Evolutionary conservation across 768 basidiomycete species (phyloP).

Genomic region (Macrolepiota dolichaula): DNA sequence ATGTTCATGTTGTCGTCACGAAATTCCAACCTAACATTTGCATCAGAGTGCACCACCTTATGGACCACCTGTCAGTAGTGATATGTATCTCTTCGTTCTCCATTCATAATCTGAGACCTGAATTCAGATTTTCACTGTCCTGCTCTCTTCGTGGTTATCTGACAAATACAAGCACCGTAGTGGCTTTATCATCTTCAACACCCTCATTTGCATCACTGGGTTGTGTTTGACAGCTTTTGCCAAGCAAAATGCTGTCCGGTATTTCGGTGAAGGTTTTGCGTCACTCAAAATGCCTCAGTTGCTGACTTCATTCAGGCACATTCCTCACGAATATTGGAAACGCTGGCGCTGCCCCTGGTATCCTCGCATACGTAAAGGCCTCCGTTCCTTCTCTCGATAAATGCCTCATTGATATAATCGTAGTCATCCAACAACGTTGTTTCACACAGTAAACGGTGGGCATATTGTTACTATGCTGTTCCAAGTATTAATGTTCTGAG

Average conservation of each 20-base stretch:
- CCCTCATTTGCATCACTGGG: conserved; percentile 4
- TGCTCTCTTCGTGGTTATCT: conserved; percentile 12
- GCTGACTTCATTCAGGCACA: not conserved
- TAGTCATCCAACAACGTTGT: conserved; percentile 14
- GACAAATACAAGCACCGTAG: conserved; percentile 11
- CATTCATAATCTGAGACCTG: conserved; percentile 21
- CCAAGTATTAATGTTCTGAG: not conserved
- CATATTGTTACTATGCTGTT: not conserved
- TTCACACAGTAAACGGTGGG: conserved; percentile 18
- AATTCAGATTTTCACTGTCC: conserved; percentile 7
- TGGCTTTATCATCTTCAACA: conserved; percentile 10
- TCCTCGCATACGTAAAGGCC: conserved; percentile 10
- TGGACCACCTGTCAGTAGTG: conserved; percentile 6
- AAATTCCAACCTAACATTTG: not conserved
- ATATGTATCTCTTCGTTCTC: conserved; percentile 4
- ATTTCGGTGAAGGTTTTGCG: conserved; percentile 1
- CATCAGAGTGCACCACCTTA: conserved; percentile 12
- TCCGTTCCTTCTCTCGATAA: not conserved
- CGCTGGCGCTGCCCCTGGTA: conserved; percentile 4
- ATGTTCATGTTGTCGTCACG: not conserved
- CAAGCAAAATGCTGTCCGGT: conserved; percentile 3
- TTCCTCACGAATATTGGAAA: conserved; percentile 12
- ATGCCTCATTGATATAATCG: not conserved
- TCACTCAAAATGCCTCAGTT: too few relatives aligned
- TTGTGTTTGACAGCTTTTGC: conserved; percentile 10